phyloP scores from a whole-genome alignment of 305 asterid species.

The Fraxinus latifolia region DNA sequence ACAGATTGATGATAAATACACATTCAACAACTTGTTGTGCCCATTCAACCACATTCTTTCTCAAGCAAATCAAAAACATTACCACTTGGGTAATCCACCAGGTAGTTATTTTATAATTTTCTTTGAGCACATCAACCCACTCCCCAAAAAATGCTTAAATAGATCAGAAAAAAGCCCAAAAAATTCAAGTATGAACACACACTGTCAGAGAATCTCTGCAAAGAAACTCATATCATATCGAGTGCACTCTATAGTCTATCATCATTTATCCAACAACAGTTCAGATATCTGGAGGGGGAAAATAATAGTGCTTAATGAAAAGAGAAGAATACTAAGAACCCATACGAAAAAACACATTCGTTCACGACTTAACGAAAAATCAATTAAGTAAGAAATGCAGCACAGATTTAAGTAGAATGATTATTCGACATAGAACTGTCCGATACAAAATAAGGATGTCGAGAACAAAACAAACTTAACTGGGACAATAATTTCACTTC shows the following conservation, averaged over 20 bases:
- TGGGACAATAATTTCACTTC: constrained; percentile 42
- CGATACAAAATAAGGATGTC: constrained; percentile 31
- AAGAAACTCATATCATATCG: neutral
- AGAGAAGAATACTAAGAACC: constrained; percentile 3
- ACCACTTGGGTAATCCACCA: neutral
- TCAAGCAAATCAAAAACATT: neutral
- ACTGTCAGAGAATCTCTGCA: neutral
- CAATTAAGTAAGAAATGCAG: constrained; percentile 26
- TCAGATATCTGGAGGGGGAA: constrained; percentile 20
- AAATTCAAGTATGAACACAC: neutral
- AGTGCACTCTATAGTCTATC: neutral
- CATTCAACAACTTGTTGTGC: neutral
- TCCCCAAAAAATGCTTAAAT: neutral
- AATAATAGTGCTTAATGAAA: neutral
- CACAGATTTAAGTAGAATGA: constrained; percentile 29
- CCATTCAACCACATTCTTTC: neutral
- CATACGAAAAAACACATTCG: neutral
- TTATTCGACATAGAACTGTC: constrained; percentile 31
- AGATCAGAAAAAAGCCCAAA: neutral
- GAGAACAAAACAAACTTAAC: constrained; percentile 50
- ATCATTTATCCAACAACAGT: neutral
- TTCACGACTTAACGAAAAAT: constrained; percentile 13
- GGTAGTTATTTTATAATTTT: neutral
- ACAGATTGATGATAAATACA: neutral
- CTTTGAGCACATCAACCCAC: neutral